phyloP scores from a whole-genome alignment of 2,329 filamentous ascomycete species.

The Pseudogymnoascus sp. region DNA sequence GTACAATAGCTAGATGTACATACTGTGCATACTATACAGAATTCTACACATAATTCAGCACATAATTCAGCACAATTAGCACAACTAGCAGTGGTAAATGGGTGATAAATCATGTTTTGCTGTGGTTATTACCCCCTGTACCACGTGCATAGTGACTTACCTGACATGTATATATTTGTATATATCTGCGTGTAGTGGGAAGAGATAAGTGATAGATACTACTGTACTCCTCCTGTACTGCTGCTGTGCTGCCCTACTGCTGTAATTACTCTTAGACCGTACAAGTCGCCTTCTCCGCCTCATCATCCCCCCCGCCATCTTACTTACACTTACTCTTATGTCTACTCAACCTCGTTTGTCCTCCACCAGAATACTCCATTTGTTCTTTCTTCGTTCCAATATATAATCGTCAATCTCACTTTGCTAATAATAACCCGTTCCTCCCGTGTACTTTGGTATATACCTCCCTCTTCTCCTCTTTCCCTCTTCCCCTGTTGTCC shows the following conservation, averaged over 20 bases:
- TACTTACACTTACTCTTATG: not conserved
- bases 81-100: not conserved
- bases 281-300: not conserved
- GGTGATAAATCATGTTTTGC: not conserved
- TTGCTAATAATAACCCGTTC: not conserved
- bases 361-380: not conserved
- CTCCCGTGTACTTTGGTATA: not conserved
- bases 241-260: no score
- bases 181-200: not conserved
- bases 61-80: no score
- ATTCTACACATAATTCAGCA: not conserved
- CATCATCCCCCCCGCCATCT: not conserved
- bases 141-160: not conserved
- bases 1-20: not conserved
- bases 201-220: not conserved
- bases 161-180: not conserved
- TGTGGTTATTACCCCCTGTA: not conserved
- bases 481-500: not conserved
- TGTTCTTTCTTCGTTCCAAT: not conserved
- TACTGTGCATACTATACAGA: not conserved
- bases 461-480: not conserved
- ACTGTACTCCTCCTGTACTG: not conserved
- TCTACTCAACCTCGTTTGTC: not conserved
- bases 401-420: not conserved
- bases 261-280: not conserved